Base-by-base conservation (phyloP, 148 eudicot species). In the Rhododendron griersonianum region DNA sequence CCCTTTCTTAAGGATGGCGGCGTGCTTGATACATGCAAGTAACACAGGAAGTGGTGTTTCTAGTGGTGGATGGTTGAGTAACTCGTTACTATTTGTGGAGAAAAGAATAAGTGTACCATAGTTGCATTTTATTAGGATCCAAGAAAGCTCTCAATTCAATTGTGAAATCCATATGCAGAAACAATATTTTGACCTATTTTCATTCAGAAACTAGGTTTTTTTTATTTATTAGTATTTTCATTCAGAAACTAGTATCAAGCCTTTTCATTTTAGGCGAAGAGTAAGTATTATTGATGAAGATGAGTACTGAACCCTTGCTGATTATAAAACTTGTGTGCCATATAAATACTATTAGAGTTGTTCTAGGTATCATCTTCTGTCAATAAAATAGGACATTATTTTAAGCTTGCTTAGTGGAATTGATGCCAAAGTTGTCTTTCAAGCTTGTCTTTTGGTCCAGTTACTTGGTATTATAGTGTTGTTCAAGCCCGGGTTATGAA, bases 391-490 rank as follows among this genome's bases (percentile, higher is more conserved):
- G 48, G 25, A 77, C 1, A 41, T 41, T 39, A 14, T 28, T 39
- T 48, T 13, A 79, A 79, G 81, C 35, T 79, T 79, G 81, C 81
- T 79, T 79, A 4, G 11, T 79, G 57, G 81, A n/a, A 47, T 50
- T 45, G 57, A 25, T 47, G 53, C 53, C 57, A 79, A 79, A 79
- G 57, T 45, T 79, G 81, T 69, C 75, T 69, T 69, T 69, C 75
- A 69, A 69, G 75, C 75, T 69, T 69, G 37, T 69, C 37, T 50
- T 47, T 48, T 79, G 50, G 57, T 79, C 30, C 19, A 79, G 8
- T 79, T 79, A 25, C 59, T 47, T n/a, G 57, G 10, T 45, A 48
- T 79, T 79, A 47, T 48, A 79, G 14, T n/a, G 35, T 79, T 79
- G 81, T 79, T 48, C 35, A 23, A 45, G 81, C 59, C 25, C 7